phyloP scores from a whole-genome alignment of 2,329 filamentous ascomycete genomes.

The Ophiostoma himal-ulmi region DNA sequence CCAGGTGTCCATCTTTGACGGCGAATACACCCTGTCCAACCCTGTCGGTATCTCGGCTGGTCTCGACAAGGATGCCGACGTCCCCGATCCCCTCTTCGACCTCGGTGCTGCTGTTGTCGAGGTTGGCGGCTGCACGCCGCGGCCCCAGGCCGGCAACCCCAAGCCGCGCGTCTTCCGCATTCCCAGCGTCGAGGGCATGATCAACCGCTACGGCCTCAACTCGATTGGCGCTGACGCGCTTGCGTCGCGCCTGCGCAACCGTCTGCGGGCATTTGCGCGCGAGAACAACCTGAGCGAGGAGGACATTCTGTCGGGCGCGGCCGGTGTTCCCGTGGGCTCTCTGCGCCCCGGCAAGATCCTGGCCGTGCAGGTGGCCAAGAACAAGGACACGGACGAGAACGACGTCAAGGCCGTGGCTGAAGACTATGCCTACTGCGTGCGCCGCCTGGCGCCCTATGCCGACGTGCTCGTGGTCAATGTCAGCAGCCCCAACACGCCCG shows the following conservation, averaged over 20 bases:
- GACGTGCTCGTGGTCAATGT: slow-evolving; percentile 98
- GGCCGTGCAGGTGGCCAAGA: slow-evolving; percentile 93
- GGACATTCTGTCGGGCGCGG: slow-evolving; percentile 67
- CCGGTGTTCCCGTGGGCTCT: slow-evolving; percentile 72
- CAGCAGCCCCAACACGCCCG: slow-evolving; percentile 91
- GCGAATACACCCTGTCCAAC: slow-evolving; percentile 66
- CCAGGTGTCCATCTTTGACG: slow-evolving; percentile 55
- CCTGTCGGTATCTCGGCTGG: slow-evolving; percentile 93
- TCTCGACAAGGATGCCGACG: slow-evolving; percentile 88
- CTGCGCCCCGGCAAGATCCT: slow-evolving; percentile 69
- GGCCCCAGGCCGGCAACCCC: slow-evolving; percentile 83
- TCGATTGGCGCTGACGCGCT: slow-evolving; percentile 84
- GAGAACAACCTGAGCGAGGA: slow-evolving; percentile 63
- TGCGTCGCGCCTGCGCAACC: slow-evolving; percentile 68
- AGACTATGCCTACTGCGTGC: slow-evolving; percentile 85
- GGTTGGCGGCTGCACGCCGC: slow-evolving; percentile 81
- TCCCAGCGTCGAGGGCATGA: slow-evolving; percentile 74
- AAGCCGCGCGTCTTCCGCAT: slow-evolving; percentile 84
- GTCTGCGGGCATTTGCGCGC: slow-evolving; percentile 72
- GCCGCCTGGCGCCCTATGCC: slow-evolving; percentile 75
- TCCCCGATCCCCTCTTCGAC: slow-evolving; percentile 77
- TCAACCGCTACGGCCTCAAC: slow-evolving; percentile 95
- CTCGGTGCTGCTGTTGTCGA: slow-evolving; percentile 84
- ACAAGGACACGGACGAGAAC: slow-evolving; percentile 80
- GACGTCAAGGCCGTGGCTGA: slow-evolving; percentile 76